Evolutionary conservation across 1,284 basidiomycete genomes (phyloP), one percentile per base, ranked within the genome.

Genomic region (Agaricales sp.): DNA sequence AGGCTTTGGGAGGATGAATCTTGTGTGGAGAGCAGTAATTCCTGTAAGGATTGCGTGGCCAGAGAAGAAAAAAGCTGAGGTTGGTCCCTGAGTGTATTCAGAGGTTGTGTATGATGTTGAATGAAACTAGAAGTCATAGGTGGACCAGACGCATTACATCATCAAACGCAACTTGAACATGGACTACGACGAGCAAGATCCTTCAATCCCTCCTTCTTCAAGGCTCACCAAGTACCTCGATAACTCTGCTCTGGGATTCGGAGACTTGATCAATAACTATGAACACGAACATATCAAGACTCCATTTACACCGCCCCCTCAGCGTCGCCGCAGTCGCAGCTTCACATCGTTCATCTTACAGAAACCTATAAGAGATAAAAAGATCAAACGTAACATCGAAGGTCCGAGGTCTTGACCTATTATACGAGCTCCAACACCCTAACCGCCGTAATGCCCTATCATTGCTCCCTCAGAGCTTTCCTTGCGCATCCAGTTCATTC

Each of bases 401-500:
- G 61, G 68, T 66, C 49, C 25, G 67, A 58, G 61, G 69, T 66
- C 48, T 30, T n/a, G 22, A 46, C 24, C 21, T n/a, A 43, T 43
- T 11, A 18, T 48, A 6, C 19, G 19, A 41, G 16, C 39, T 16
- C 16, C 13, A 41, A 41, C 8, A 35, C n/a, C n/a, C 30, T 35
- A 35, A 35, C 30, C n/a, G 30, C n/a, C 30, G 30, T 11, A 35
- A 35, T n/a, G n/a, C n/a, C n/a, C 18, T 11, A 38, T 49, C 25
- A 41, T 46, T 50, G 22, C 45, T n/a, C 45, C 47, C 49, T 8
- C 55, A 87, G 87, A 81, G 38, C 74, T 84, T 41, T 65, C 73
- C 30, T 68, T 80, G 51, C 75, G 86, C 47, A 79, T 84, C 59
- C 78, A 82, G 52, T 92, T 92, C 63, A 75, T 92, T 21, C 67